phyloP scores from a whole-genome alignment of 345 rosid species.

The Eucalyptus curtisii region DNA sequence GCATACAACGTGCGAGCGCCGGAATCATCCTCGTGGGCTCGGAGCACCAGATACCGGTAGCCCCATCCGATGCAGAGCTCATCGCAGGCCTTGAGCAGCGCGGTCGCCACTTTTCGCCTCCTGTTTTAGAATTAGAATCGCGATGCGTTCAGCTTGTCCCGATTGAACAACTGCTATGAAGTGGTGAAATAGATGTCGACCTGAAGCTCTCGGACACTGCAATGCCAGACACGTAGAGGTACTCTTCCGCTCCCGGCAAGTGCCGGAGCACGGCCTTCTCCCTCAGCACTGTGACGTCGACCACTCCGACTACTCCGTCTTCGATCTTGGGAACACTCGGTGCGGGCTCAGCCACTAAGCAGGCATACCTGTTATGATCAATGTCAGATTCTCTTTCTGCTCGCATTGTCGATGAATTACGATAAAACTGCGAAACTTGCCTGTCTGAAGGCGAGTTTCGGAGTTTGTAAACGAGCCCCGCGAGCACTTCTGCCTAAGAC shows the following conservation, averaged over 20 bases:
- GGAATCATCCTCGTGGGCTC: conserved; percentile 71
- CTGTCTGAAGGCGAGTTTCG: conserved; percentile 67
- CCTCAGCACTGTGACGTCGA: conserved; percentile 56
- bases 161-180: not conserved
- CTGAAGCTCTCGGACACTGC: conserved; percentile 57
- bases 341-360: conserved; percentile 60
- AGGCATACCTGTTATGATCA: conserved; percentile 40
- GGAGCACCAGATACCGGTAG: conserved; percentile 45
- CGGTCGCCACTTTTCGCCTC: conserved; percentile 63
- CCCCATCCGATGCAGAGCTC: conserved; percentile 48
- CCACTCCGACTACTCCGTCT: conserved; percentile 53
- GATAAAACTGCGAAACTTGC: conserved; percentile 3
- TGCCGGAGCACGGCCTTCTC: conserved; percentile 43
- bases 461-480: conserved; percentile 72
- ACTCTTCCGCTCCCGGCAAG: conserved; percentile 48
- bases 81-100: conserved; percentile 66
- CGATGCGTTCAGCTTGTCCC: not conserved
- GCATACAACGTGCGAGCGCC: conserved; percentile 58
- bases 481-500: conserved; percentile 73
- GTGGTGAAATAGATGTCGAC: conserved; percentile 2
- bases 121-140: conserved; percentile 9
- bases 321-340: not conserved
- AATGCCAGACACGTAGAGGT: conserved; percentile 76
- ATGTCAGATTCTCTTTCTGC: not conserved
- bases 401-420: not conserved